These are phyloP conservation scores for Fusarium brachygibbosum DNA, from an alignment of 2,329 filamentous ascomycete species.

Conservation along the genomic window DNA sequence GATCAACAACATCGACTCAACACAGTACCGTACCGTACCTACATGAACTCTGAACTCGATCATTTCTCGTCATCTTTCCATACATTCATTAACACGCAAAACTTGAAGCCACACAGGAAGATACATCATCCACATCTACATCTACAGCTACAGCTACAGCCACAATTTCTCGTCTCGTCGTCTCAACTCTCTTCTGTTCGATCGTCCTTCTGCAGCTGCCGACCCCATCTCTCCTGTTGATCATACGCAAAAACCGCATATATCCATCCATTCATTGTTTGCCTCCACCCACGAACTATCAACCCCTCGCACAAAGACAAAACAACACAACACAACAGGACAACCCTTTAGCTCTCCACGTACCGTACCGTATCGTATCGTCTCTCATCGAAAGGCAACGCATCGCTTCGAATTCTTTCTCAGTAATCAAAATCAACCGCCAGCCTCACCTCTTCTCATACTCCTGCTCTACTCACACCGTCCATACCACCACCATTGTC, in stretches of 20 bases:
- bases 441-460: constrained; percentile 22
- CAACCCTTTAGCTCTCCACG: constrained; percentile 11
- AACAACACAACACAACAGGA: constrained; percentile 16
- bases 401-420: constrained; percentile 21
- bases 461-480: constrained; percentile 6
- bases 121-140: too few species aligned
- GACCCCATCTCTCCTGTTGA: constrained; percentile 44
- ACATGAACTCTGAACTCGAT: not conserved
- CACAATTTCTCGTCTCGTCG: constrained; percentile 3
- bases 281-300: constrained; percentile 41
- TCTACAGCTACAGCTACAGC: too few species aligned
- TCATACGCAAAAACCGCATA: constrained; percentile 39
- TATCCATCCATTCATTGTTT: constrained; percentile 23
- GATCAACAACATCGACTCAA: constrained; percentile 43
- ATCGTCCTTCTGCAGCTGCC: constrained; percentile 28
- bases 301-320: constrained; percentile 37
- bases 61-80: not conserved
- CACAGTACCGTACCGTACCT: too few species aligned
- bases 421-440: constrained; percentile 19
- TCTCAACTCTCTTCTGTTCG: constrained; percentile 12
- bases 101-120: not conserved
- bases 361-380: constrained; percentile 1
- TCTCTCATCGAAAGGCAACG: not conserved
- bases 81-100: constrained; percentile 3
- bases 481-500: constrained; percentile 22